A percentile compares a stretch with the other conserved stretches of the same genome.
These are phyloP conservation scores for Citrus maxima DNA, from an alignment of 345 rosid genomes.

Conservation along the genomic window DNA sequence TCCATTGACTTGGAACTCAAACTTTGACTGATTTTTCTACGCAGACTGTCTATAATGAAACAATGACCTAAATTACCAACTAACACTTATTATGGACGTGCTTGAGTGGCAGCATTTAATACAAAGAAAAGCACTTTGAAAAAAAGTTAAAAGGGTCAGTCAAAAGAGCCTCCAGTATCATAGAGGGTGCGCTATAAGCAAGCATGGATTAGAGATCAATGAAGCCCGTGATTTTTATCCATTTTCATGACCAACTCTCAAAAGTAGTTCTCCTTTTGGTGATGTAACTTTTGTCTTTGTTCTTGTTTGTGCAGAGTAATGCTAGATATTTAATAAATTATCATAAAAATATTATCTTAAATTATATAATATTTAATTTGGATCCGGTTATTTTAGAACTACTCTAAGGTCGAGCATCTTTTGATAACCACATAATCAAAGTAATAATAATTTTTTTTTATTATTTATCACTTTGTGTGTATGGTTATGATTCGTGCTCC, in stretches of 20 bases:
- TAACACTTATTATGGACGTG: neutral
- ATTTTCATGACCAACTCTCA: neutral
- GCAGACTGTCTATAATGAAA: neutral
- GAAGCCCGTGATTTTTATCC: neutral
- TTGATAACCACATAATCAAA: rapidly evolving
- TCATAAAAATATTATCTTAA: too few species aligned
- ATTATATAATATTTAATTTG: too few species aligned
- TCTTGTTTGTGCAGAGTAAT: neutral
- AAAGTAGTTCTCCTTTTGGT: neutral
- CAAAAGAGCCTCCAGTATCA: constrained; percentile 13
- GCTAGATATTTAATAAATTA: neutral
- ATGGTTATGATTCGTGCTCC: rapidly evolving
- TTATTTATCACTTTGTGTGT: too few species aligned
- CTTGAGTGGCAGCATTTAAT: constrained; percentile 3
- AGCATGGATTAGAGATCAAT: neutral
- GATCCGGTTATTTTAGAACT: rapidly evolving
- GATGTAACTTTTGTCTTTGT: neutral
- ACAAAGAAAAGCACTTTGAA: neutral
- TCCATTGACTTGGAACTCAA: constrained; percentile 6
- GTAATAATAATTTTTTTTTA: too few species aligned
- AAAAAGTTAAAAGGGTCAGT: neutral
- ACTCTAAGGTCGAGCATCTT: rapidly evolving
- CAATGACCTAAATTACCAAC: neutral
- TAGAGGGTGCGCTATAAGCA: neutral
- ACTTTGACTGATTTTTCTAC: neutral